Evolutionary conservation across 768 basidiomycete species (phyloP).

Genomic region (Suillus alpinus): DNA sequence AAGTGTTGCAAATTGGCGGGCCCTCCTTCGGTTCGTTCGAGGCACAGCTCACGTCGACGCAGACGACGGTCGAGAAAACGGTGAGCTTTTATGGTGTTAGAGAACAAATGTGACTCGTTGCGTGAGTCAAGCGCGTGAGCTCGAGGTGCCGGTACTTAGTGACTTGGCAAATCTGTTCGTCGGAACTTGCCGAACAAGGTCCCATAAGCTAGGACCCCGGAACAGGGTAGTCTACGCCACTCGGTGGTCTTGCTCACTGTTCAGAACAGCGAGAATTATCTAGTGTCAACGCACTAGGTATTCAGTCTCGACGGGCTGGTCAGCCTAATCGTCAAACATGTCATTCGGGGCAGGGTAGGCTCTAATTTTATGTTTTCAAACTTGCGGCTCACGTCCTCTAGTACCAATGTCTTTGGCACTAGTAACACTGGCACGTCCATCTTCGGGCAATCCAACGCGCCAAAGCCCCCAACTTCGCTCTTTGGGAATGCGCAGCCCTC

Average conservation of each 20-base stretch:
- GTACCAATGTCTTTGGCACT: conserved; percentile 1
- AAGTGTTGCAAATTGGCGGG: not conserved
- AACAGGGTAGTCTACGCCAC: not conserved
- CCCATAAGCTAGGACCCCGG: not conserved
- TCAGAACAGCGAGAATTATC: not conserved
- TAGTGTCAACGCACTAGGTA: not conserved
- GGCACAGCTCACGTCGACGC: not conserved
- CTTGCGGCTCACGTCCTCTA: not conserved
- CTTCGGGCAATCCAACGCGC: conserved; percentile 2
- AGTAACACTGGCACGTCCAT: not conserved
- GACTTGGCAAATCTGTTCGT: not conserved
- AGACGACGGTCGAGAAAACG: not conserved
- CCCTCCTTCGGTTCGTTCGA: not conserved
- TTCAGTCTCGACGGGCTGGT: not conserved
- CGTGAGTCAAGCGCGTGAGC: not conserved
- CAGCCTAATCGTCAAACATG: not conserved
- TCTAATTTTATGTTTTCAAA: not conserved
- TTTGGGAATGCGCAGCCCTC: conserved; percentile 31
- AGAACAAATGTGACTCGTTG: not conserved
- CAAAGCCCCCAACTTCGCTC: conserved; percentile 9
- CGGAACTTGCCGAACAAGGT: conserved; percentile 18
- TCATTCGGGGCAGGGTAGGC: not conserved
- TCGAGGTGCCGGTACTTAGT: not conserved
- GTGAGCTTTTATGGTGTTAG: not conserved
- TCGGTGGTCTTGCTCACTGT: not conserved